phyloP scores from a whole-genome alignment of 345 rosid genomes.

The Eucalyptus marginata region DNA sequence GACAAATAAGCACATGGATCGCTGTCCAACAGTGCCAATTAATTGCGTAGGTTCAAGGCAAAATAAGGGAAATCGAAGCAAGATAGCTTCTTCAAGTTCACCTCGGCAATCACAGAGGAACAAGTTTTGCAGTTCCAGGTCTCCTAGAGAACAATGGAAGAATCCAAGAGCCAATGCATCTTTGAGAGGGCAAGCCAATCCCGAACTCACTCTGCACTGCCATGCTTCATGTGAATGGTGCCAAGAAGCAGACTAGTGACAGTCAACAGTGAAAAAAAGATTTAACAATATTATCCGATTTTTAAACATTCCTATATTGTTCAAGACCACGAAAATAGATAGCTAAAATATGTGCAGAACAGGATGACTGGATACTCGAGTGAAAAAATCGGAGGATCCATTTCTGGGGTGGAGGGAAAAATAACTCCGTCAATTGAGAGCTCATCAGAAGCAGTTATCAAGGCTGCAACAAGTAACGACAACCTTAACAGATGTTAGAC shows the following conservation, averaged over 20 bases:
- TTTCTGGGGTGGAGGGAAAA: neutral
- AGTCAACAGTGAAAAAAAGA: neutral
- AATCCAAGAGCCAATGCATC: neutral
- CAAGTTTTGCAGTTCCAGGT: neutral
- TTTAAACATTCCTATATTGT: neutral
- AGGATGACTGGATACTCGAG: neutral
- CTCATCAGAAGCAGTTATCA: neutral
- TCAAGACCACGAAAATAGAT: neutral
- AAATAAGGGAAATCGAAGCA: neutral
- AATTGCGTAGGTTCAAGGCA: neutral
- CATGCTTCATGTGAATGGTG: neutral
- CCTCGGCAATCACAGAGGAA: neutral
- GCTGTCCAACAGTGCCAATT: neutral
- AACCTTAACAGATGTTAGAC: neutral
- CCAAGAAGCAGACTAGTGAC: neutral
- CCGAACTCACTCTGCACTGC: neutral
- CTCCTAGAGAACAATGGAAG: neutral
- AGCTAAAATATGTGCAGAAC: neutral
- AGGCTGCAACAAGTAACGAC: neutral
- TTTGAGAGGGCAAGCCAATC: neutral
- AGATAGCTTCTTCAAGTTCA: neutral
- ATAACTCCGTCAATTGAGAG: neutral
- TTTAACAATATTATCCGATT: neutral
- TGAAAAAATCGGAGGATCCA: neutral
- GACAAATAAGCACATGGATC: neutral